phyloP scores from a whole-genome alignment of 1,139 yeast species.

The Pichia sp. region DNA sequence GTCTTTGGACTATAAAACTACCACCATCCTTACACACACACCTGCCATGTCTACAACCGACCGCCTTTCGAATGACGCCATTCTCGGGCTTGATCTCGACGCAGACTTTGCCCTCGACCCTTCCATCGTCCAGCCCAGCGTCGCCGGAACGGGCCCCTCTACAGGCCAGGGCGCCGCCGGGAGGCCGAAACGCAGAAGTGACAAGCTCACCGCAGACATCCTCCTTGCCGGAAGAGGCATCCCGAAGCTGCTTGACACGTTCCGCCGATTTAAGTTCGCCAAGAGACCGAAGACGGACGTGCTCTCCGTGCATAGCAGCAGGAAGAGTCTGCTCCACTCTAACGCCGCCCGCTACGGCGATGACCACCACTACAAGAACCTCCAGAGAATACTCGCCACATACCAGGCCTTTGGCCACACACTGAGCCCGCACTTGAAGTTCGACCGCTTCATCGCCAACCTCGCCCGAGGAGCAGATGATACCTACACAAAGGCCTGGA shows the following conservation, averaged over 20 bases:
- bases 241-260: conserved; percentile 24
- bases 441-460: conserved; percentile 28
- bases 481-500: conserved; percentile 19
- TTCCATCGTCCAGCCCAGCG: background rate
- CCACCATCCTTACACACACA: conserved; percentile 5
- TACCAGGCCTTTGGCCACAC: conserved; percentile 34
- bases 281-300: conserved; percentile 7
- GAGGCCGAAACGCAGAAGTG: conserved; percentile 21
- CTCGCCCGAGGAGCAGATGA: conserved; percentile 23
- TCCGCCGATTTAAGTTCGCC: conserved; percentile 25
- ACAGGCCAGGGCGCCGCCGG: too few species aligned
- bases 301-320: background rate
- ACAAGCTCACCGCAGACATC: conserved; percentile 29
- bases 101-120: background rate
- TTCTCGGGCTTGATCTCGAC: conserved; percentile 26
- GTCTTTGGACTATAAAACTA: background rate
- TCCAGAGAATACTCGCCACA: conserved; percentile 27
- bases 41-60: conserved; percentile 11
- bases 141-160: background rate
- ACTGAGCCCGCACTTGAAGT: conserved; percentile 31
- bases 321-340: background rate
- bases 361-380: conserved; percentile 29
- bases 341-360: conserved; percentile 10
- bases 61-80: conserved; percentile 26
- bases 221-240: conserved; percentile 30